Conservation (phyloP, 2,329 filamentous ascomycete genomes). For the Trichoderma brevicompactum region DNA sequence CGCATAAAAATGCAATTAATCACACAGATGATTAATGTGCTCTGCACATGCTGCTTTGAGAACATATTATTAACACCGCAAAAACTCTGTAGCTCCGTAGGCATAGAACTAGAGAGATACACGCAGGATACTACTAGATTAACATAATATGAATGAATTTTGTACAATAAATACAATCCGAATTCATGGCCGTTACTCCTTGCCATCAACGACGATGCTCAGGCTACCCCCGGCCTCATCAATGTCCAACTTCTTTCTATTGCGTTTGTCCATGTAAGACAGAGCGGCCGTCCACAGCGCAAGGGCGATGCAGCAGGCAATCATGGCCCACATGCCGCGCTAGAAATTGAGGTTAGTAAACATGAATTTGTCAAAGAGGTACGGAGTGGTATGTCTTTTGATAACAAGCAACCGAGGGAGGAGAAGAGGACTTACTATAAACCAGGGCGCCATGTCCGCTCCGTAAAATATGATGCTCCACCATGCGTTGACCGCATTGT, state of each 20-base stretch:
- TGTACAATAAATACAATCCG: not conserved
- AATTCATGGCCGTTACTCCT: not conserved
- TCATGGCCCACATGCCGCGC: slow-evolving; percentile 76
- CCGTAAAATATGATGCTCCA: slow-evolving; percentile 75
- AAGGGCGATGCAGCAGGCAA: slow-evolving; percentile 63
- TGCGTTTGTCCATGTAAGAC: slow-evolving; percentile 46
- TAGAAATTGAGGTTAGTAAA: not conserved
- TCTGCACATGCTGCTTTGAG: too few species aligned
- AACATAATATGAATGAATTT: not conserved
- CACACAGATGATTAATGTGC: too few species aligned
- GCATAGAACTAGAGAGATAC: too few species aligned
- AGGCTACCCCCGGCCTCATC: not conserved
- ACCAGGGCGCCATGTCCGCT: slow-evolving; percentile 68
- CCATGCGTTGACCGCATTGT: slow-evolving; percentile 72
- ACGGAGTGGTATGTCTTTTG: not conserved
- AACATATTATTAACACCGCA: too few species aligned
- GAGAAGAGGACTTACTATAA: slow-evolving; percentile 53
- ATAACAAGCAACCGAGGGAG: not conserved
- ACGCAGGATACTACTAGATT: too few species aligned
- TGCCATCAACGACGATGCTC: slow-evolving; percentile 11
- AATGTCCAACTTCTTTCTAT: slow-evolving; percentile 25
- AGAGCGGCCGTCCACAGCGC: slow-evolving; percentile 62
- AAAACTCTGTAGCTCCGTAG: too few species aligned
- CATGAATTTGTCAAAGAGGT: not conserved
- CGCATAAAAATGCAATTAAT: too few species aligned